These are phyloP conservation scores for Canna indica DNA, from an alignment of 176 grass and related monocot genomes.

Conservation along the genomic window DNA sequence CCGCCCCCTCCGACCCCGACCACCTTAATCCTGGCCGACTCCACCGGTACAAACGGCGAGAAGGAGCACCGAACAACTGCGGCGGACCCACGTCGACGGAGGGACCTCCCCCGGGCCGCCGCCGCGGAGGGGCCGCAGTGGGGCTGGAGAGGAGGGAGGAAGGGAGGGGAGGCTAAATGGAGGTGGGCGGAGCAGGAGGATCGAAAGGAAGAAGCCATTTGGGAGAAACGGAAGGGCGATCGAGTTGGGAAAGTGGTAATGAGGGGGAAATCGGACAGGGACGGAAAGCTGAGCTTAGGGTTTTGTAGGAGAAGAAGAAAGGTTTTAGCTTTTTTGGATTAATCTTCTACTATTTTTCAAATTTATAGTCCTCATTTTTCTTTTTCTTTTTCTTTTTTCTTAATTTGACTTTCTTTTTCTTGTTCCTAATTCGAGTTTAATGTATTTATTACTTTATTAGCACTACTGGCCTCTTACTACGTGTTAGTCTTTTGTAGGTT, in stretches of 20 bases:
- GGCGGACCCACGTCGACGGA: neutral
- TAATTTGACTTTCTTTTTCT: too few species aligned
- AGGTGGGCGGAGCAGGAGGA: neutral
- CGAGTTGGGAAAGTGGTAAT: neutral
- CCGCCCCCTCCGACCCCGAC: slow-evolving; percentile 80
- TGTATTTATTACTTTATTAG: too few species aligned
- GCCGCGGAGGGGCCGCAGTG: neutral
- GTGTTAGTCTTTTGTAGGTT: too few species aligned
- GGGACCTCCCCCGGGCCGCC: neutral
- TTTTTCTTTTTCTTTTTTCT: too few species aligned
- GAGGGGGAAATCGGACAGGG: neutral
- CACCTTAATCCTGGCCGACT: slow-evolving; percentile 83
- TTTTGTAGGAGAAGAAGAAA: neutral
- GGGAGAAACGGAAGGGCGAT: neutral
- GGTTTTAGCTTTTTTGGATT: neutral
- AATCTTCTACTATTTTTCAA: neutral
- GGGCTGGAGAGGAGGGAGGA: neutral
- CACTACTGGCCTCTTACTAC: too few species aligned
- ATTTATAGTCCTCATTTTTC: neutral
- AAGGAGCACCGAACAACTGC: slow-evolving; percentile 20
- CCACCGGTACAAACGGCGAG: slow-evolving; percentile 37
- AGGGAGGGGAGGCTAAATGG: neutral
- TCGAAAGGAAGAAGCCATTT: neutral
- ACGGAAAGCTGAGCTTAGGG: neutral
- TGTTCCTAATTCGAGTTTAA: too few species aligned